phyloP scores from a whole-genome alignment of 768 basidiomycete species.

The Boletus reticuloceps region DNA sequence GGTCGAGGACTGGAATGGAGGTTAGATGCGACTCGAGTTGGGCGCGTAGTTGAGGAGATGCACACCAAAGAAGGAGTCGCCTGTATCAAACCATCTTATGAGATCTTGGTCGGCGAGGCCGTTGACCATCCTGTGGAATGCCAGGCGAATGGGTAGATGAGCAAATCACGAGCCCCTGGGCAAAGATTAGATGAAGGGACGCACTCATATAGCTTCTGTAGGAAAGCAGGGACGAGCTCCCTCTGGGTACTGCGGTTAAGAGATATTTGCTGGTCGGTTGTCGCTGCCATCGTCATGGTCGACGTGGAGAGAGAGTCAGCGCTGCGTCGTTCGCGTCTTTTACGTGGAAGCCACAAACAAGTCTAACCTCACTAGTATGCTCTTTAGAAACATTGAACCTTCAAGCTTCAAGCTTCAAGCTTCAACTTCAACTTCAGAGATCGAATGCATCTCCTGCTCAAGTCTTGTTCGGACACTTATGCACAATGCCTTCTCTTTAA shows the following conservation, averaged over 20 bases:
- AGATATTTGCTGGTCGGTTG: slow-evolving; percentile 57
- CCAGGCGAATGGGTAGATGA: slow-evolving; percentile 7
- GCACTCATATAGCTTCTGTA: slow-evolving; percentile 91
- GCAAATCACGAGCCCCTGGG: slow-evolving; percentile 4
- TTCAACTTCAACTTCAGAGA: no score
- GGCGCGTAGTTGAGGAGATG: slow-evolving; percentile 1
- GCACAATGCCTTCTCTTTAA: no score
- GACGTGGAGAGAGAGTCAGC: not conserved
- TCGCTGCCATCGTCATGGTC: slow-evolving; percentile 35
- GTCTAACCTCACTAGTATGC: not conserved
- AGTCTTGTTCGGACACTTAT: no score
- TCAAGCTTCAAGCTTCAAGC: no score
- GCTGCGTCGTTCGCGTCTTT: not conserved
- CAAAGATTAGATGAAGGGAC: slow-evolving; percentile 30
- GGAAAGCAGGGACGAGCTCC: slow-evolving; percentile 68
- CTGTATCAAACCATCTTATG: slow-evolving; percentile 88
- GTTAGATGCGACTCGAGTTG: not conserved
- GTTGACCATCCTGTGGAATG: slow-evolving; percentile 76
- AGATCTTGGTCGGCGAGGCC: slow-evolving; percentile 78
- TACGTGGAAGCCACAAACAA: not conserved
- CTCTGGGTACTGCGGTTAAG: slow-evolving; percentile 46
- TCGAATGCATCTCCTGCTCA: no score
- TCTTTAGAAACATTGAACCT: no score
- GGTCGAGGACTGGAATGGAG: slow-evolving; percentile 69
- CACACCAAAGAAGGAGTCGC: slow-evolving; percentile 89